Evolutionary conservation across 2,329 filamentous ascomycete species (phyloP).

Genomic region (Nemania sp.): DNA sequence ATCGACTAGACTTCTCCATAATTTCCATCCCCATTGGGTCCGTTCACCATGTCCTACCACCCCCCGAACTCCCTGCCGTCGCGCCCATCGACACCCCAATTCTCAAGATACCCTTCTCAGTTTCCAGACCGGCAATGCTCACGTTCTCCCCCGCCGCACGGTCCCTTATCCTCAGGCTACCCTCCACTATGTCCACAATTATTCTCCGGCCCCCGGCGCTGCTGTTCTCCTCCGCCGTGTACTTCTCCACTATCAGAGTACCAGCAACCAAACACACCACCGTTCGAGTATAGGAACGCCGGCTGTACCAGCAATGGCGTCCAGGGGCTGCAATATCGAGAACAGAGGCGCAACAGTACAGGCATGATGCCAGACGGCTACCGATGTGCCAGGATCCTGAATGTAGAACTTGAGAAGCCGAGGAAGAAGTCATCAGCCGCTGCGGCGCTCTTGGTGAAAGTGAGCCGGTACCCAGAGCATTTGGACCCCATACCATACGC

Average conservation of each 20-base stretch:
- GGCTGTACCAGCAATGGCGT: constrained; percentile 10
- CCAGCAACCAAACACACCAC: constrained; percentile 19
- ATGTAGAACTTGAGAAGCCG: constrained; percentile 29
- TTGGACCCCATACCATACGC: constrained; percentile 23
- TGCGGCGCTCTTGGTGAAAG: constrained; percentile 22
- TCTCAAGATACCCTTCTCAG: constrained; percentile 22
- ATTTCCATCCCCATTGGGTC: constrained; percentile 15
- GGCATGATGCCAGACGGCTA: background rate
- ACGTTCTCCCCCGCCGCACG: constrained; percentile 28
- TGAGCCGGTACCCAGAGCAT: constrained; percentile 29
- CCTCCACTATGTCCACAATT: constrained; percentile 24
- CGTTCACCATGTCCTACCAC: constrained; percentile 24
- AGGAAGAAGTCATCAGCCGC: constrained; percentile 22
- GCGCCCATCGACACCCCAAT: constrained; percentile 30
- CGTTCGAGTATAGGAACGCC: constrained; percentile 16
- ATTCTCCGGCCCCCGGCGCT: constrained; percentile 22
- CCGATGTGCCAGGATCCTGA: constrained; percentile 25
- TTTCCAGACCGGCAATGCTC: constrained; percentile 27
- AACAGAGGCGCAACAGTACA: constrained; percentile 23
- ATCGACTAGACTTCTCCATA: background rate
- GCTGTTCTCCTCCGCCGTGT: constrained; percentile 26
- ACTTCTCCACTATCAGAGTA: constrained; percentile 21
- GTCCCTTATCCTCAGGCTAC: constrained; percentile 12
- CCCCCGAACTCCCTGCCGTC: constrained; percentile 21
- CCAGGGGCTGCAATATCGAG: constrained; percentile 11